Percentiles rank a stretch among this genome's conserved stretches.
These are phyloP conservation scores for Penicillium sp. DNA, from an alignment of 2,329 filamentous ascomycete genomes.

Conservation along the genomic window DNA sequence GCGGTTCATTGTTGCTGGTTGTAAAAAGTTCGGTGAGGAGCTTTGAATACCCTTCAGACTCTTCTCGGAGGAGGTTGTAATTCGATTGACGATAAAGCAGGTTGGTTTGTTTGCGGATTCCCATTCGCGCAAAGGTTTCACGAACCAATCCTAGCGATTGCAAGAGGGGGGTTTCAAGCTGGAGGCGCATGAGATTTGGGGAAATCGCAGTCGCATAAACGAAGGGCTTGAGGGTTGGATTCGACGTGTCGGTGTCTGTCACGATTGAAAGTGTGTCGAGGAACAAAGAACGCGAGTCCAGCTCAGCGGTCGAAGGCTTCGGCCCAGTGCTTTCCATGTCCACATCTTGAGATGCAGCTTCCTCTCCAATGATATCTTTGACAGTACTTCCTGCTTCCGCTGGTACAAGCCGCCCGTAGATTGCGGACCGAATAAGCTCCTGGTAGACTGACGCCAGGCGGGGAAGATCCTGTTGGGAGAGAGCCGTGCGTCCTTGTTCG, in stretches of 20 bases:
- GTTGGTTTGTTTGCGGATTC: constrained; percentile 89
- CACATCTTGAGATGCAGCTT: constrained; percentile 54
- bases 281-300: constrained; percentile 73
- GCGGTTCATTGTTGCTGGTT: constrained; percentile 74
- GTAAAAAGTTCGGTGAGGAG: constrained; percentile 94
- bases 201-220: constrained; percentile 74
- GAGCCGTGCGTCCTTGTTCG: constrained; percentile 66
- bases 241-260: constrained; percentile 70
- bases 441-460: constrained; percentile 76
- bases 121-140: constrained; percentile 80
- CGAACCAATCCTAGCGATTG: constrained; percentile 79
- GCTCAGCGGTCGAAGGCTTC: constrained; percentile 35
- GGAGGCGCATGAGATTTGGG: constrained; percentile 72
- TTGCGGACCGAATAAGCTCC: constrained; percentile 77
- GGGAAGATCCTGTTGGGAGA: constrained; percentile 68
- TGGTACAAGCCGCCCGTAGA: constrained; percentile 70
- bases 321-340: constrained; percentile 52
- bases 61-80: constrained; percentile 93
- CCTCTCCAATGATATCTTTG: constrained; percentile 71
- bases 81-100: constrained; percentile 93
- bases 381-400: constrained; percentile 72
- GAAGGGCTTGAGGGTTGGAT: constrained; percentile 66
- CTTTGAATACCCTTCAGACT: constrained; percentile 96
- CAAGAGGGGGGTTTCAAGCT: constrained; percentile 79
- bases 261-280: constrained; percentile 82